Evolutionary conservation across 441 rosid genomes (phyloP).

Genomic region (Gossypium aridum): DNA sequence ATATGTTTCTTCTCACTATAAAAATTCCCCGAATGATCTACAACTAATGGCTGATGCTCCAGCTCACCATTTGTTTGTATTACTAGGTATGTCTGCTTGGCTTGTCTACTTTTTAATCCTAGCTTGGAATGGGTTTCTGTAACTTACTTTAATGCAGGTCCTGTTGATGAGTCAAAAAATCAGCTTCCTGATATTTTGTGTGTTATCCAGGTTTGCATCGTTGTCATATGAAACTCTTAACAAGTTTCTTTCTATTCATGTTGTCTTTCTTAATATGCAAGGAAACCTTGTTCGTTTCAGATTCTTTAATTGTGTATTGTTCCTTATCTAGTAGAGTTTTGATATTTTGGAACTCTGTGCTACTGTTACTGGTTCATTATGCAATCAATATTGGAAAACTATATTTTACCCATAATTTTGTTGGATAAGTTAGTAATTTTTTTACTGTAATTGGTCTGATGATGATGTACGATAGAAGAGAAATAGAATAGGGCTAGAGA

Average conservation of each 20-base stretch:
- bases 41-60: slow-evolving; percentile 99
- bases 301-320: background rate
- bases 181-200: slow-evolving; percentile 94
- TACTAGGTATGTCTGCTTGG: slow-evolving; percentile 53
- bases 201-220: slow-evolving; percentile 66
- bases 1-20: slow-evolving; percentile 95
- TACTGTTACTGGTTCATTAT: background rate
- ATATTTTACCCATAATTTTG: background rate
- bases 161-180: slow-evolving; percentile 90
- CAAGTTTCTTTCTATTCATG: background rate
- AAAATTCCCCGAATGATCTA: slow-evolving; percentile 97
- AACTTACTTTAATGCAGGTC: slow-evolving; percentile 49
- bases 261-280: background rate
- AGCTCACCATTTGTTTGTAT: slow-evolving; percentile 93
- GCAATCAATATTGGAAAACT: background rate
- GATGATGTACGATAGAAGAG: background rate
- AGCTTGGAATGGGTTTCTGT: slow-evolving; percentile 10
- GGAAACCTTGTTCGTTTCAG: background rate
- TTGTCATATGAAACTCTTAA: slow-evolving; percentile 2
- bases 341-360: background rate
- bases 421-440: background rate
- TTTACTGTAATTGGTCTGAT: background rate
- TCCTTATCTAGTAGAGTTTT: background rate
- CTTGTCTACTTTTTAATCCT: slow-evolving; percentile 9
- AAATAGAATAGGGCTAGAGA: background rate